These are phyloP conservation scores for Fusarium dimerum DNA, from an alignment of 2,329 filamentous ascomycete species.

Conservation along the genomic window DNA sequence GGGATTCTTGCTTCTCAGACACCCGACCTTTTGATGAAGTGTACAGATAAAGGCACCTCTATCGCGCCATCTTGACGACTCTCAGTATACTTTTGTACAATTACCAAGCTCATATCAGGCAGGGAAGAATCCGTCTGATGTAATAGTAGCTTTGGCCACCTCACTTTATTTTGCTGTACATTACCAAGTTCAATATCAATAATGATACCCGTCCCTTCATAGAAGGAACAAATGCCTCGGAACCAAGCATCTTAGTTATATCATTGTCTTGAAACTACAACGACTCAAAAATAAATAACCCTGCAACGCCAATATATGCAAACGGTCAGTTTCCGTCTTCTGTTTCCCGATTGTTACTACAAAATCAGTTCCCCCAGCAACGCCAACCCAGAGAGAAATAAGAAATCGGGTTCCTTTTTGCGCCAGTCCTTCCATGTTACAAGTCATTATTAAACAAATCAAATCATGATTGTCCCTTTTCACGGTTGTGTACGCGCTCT, in stretches of 20 bases:
- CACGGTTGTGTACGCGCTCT: slow-evolving; percentile 53
- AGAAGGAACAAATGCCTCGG: slow-evolving; percentile 5
- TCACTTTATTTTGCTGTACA: slow-evolving; percentile 7
- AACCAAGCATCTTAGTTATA: slow-evolving; percentile 15
- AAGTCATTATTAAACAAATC: slow-evolving; percentile 11
- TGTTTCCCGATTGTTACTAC: slow-evolving; percentile 8
- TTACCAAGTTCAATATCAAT: slow-evolving; percentile 19
- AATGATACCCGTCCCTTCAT: slow-evolving; percentile 27
- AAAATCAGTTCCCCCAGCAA: slow-evolving; percentile 8
- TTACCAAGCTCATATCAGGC: slow-evolving; percentile 7
- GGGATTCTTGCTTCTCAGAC: slow-evolving; percentile 94
- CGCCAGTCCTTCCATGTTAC: slow-evolving; percentile 13
- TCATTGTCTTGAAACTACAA: slow-evolving; percentile 6
- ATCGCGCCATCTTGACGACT: background rate
- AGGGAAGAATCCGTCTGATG: slow-evolving; percentile 5
- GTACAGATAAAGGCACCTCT: slow-evolving; percentile 61
- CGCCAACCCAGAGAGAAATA: slow-evolving; percentile 7
- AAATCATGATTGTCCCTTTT: slow-evolving; percentile 38
- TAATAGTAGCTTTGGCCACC: slow-evolving; percentile 11
- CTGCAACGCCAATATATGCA: slow-evolving; percentile 35
- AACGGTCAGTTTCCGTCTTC: slow-evolving; percentile 20
- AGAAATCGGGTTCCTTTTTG: slow-evolving; percentile 5
- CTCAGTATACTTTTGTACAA: slow-evolving; percentile 21
- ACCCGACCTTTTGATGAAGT: slow-evolving; percentile 97
- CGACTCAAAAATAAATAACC: slow-evolving; percentile 21